Conservation (phyloP, 164 flowering plant genomes). For the Warburgia ugandensis region DNA sequence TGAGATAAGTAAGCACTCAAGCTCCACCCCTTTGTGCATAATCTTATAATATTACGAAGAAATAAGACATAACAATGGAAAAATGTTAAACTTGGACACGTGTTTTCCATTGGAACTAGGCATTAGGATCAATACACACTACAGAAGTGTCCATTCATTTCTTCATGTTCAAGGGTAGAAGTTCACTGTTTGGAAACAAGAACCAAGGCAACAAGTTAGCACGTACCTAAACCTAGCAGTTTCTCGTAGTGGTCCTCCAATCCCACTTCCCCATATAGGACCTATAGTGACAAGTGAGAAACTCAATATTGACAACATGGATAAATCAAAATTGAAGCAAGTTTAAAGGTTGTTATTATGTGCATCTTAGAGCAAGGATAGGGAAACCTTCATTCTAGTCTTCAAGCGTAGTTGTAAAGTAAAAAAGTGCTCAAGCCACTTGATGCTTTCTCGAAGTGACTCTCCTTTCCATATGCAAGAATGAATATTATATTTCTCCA, state of each 20-base stretch:
- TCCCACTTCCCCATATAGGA: conserved; percentile 96
- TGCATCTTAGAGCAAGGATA: neutral
- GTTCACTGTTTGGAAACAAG: too few species aligned
- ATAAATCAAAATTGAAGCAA: neutral
- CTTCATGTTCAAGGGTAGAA: too few species aligned
- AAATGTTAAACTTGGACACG: too few species aligned
- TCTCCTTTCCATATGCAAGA: conserved; percentile 77
- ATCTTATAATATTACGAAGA: too few species aligned
- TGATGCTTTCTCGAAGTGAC: conserved; percentile 80
- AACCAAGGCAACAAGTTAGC: too few species aligned
- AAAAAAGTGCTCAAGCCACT: conserved; percentile 91
- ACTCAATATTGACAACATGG: neutral
- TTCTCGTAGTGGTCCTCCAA: conserved; percentile 96
- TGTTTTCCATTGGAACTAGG: too few species aligned
- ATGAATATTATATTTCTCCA: conserved; percentile 1
- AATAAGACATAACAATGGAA: too few species aligned
- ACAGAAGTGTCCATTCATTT: too few species aligned
- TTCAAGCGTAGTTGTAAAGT: conserved; percentile 81
- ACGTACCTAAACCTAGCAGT: conserved; percentile 81
- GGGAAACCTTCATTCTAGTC: conserved; percentile 76
- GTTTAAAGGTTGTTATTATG: neutral
- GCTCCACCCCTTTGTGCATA: too few species aligned
- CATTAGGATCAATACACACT: too few species aligned
- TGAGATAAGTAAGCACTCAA: too few species aligned
- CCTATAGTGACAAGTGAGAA: conserved; percentile 31